Evolutionary conservation across 2,329 filamentous ascomycete species (phyloP), one percentile per base, ranked within the genome.

Genomic region (Anthostomella pinea): DNA sequence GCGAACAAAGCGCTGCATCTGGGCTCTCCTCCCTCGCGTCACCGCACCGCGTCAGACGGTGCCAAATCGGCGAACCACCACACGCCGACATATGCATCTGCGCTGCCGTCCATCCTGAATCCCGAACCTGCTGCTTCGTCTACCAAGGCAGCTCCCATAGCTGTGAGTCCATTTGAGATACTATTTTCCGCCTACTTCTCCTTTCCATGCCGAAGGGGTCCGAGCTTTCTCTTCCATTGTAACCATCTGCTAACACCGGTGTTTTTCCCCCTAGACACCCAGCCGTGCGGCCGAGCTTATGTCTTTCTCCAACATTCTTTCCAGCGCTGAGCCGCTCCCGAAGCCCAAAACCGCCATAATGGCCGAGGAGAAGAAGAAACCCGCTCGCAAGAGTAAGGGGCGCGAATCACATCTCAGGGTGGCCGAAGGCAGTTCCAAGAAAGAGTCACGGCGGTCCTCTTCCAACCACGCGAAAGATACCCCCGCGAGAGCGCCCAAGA

Each of bases 241-340:
- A n/a, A n/a, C n/a, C n/a, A n/a, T n/a, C n/a, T n/a, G n/a, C n/a
- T n/a, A n/a, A n/a, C n/a, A n/a, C n/a, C n/a, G n/a, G n/a, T n/a
- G n/a, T n/a, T 29, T 11, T 48, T 22, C 16, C 18, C 29, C 18
- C 5, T 60, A 89, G 77, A 85, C 84, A 32, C 78, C 85, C 2
- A 81, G 79, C 50, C 81, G 89, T 60, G 74, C 83, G 25, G 83
- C 84, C 40, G 86, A 95, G 59, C 85, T 90, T 35, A 96, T 96
- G 90, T 93, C 90, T 5, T 93, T 97, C 57, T 93, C 88, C 49
- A 96, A 90, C 59, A 94, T 97, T 41, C 81, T 97, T 27, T 91
- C 88, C 4, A 89, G 79, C 49, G 75, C 85, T 37, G 83, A 88
- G 38, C 81, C 85, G 35, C 72, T 78, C 24, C 68, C 72, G 3